Base-by-base conservation (phyloP, 2,329 filamentous ascomycete species). In the Nemania abortiva region DNA sequence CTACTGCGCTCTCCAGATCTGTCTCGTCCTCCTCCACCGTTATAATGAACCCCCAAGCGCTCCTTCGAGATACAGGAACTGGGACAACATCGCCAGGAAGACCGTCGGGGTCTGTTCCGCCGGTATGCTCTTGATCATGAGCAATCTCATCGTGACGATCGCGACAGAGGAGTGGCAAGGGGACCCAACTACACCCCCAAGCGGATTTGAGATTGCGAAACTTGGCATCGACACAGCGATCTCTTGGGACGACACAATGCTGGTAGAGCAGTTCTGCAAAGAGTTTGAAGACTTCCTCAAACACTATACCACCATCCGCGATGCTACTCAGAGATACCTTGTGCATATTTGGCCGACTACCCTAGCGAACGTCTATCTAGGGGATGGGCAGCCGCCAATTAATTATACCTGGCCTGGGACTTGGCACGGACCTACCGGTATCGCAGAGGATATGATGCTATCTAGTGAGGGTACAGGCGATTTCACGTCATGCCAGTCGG, bases 41-140 rank as follows among this genome's bases (percentile, higher is more conserved):
- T 72, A 65, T 29, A 31, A 60, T 20, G 13, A 0, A 5, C 50
- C 66, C 1, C 27, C 47, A 6, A 13, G 3, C 10, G 18, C 45
- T 2, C 10, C 29, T 10, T 6, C 27, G 11, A 29, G 7, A 2
- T 54, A 13, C 0, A 13, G 42, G 11, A 9, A 27, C 49, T 74
- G 73, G 73, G 63, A 62, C 11, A 10, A 18, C 4, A 11, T 58
- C 5, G 56, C 66, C 15, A 42, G 45, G 27, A 10, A 10, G 0
- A 42, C 9, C 24, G 5, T 70, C 4, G n/a, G 47, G 3, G 60
- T 71, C 39, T 37, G 56, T 1, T 63, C 72, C 1, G 45, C 66
- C 24, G 62, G 56, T 39, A 63, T 65, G 50, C 64, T 74, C 39
- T 63, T 49, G 50, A 71, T 59, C 10, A 71, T 74, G 73, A 68